Percentiles rank a stretch among this genome's conserved stretches.
phyloP scores from a whole-genome alignment of 345 rosid genomes.

The Mercurialis annua region DNA sequence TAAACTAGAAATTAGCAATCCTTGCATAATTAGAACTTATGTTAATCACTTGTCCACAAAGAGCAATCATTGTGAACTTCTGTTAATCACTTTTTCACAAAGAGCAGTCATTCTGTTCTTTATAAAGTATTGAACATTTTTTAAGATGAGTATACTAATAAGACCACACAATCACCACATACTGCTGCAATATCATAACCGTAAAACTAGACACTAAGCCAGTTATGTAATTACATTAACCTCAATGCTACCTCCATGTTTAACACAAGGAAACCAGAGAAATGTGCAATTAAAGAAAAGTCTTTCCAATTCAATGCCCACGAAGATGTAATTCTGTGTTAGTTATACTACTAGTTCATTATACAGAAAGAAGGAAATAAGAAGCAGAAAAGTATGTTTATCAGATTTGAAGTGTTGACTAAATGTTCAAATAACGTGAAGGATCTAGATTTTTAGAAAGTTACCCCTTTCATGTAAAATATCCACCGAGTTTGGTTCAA shows the following conservation, averaged over 20 bases:
- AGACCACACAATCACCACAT: neutral
- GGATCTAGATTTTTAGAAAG: conserved; percentile 18
- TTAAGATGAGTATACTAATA: neutral
- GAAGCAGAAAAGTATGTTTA: neutral
- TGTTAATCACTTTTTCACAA: conserved; percentile 4
- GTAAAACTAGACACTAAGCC: neutral
- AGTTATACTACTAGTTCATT: neutral
- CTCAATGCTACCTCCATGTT: neutral
- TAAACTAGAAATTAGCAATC: conserved; percentile 83
- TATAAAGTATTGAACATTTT: neutral
- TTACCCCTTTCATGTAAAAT: conserved; percentile 94
- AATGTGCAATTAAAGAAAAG: too few relatives aligned
- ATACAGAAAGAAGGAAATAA: neutral
- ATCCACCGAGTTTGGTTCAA: conserved; percentile 83
- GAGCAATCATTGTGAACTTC: too few relatives aligned
- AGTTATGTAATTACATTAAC: neutral
- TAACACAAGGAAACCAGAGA: neutral
- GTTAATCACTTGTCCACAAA: too few relatives aligned
- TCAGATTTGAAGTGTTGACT: conserved; percentile 1
- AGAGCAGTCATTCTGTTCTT: neutral
- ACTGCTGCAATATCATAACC: neutral
- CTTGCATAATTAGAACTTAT: conserved; percentile 68
- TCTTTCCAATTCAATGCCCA: conserved; percentile 5
- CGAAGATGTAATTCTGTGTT: neutral
- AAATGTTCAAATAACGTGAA: neutral